These are phyloP conservation scores for Nissolia schottii DNA, from an alignment of 306 rosid species.

Conservation along the genomic window DNA sequence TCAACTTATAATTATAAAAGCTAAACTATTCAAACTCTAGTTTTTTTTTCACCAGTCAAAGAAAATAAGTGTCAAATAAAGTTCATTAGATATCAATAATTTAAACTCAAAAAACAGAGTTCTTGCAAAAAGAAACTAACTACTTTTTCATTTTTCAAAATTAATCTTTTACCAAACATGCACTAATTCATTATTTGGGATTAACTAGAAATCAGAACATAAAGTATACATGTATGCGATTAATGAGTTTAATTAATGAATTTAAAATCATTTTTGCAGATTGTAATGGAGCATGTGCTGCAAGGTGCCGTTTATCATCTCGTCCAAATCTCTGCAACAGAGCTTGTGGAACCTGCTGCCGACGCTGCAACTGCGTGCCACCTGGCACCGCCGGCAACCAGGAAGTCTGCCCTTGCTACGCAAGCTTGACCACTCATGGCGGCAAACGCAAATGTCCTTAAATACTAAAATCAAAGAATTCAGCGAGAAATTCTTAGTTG, in stretches of 20 bases:
- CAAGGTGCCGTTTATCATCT: constrained; percentile 57
- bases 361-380: constrained; percentile 63
- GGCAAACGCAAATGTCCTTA: constrained; percentile 73
- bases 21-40: too few relatives aligned
- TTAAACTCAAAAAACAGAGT: too few relatives aligned
- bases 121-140: too few relatives aligned
- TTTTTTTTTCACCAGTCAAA: too few relatives aligned
- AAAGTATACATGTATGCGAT: background rate
- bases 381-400: constrained; percentile 68
- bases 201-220: too few relatives aligned
- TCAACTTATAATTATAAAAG: too few relatives aligned
- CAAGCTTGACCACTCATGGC: constrained; percentile 55
- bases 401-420: constrained; percentile 64
- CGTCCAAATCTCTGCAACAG: constrained; percentile 48
- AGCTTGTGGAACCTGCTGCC: constrained; percentile 71
- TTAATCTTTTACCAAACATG: too few relatives aligned
- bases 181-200: too few relatives aligned
- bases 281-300: constrained; percentile 46
- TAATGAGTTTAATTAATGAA: background rate
- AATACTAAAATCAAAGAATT: too few relatives aligned
- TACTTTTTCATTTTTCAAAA: too few relatives aligned
- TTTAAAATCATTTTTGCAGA: constrained; percentile 22
- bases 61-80: too few relatives aligned
- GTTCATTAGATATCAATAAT: background rate
- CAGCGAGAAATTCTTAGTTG: too few relatives aligned